A percentile compares a stretch with the other conserved stretches of the same genome.
Evolutionary conservation across 768 basidiomycete genomes (phyloP).

Genomic region (Erythrobasidium yunnanense): DNA sequence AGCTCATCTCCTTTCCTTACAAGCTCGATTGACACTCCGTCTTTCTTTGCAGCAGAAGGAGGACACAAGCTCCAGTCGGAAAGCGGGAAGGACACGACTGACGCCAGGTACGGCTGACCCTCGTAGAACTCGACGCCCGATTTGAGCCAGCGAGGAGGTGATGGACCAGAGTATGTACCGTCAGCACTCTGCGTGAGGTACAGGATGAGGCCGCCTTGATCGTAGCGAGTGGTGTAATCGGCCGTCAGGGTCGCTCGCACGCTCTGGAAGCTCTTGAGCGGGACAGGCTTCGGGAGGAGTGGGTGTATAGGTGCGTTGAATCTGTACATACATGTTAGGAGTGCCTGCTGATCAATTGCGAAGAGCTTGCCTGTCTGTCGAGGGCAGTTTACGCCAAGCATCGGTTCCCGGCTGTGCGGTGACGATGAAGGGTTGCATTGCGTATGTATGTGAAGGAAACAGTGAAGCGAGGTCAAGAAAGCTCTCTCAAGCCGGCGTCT

Average conservation of each 20-base stretch:
- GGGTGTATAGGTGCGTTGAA: conserved; percentile 34
- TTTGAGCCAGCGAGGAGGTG: conserved; percentile 37
- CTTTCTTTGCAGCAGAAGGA: background rate
- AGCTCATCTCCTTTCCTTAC: conserved; percentile 9
- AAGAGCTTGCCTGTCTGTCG: conserved; percentile 23
- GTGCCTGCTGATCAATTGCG: background rate
- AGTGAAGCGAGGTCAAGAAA: no score
- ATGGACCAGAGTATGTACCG: no score
- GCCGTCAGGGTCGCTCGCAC: conserved; percentile 38
- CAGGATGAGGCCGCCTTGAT: conserved; percentile 40
- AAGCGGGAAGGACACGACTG: conserved; percentile 35
- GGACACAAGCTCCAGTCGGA: conserved; percentile 40
- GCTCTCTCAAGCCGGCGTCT: no score
- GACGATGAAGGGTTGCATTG: conserved; percentile 23
- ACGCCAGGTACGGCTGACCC: conserved; percentile 36
- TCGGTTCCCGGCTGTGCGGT: conserved; percentile 37
- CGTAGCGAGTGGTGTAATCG: conserved; percentile 39
- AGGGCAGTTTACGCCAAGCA: conserved; percentile 40
- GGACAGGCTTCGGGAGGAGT: conserved; percentile 20
- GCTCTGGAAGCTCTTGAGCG: conserved; percentile 31
- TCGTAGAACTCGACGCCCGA: conserved; percentile 40
- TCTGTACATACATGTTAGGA: background rate
- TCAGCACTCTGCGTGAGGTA: conserved; percentile 25
- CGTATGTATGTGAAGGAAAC: no score
- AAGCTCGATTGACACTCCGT: conserved; percentile 1